Base-by-base conservation (phyloP, 768 basidiomycete genomes). In the Albatrellus ellisii region DNA sequence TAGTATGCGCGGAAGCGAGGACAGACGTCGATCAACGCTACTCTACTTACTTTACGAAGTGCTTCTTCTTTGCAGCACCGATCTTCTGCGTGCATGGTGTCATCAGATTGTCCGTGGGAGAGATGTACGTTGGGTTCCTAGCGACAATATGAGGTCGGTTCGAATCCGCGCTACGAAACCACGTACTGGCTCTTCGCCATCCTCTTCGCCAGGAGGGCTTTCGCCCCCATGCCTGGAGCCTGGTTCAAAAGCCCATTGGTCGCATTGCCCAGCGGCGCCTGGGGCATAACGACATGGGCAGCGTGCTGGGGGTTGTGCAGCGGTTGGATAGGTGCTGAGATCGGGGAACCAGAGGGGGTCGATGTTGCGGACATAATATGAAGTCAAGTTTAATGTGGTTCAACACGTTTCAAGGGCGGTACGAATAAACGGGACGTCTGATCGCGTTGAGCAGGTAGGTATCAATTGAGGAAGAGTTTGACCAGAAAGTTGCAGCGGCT, bases 31-130 rank as follows among this genome's bases (percentile, higher is more conserved):
- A 12, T 12, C 29, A 42, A 24, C 9, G 26, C 17, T 41, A 37
- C 3, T 28, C 33, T 11, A 25, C 66, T 27, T 49, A 94, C 94
- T 89, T 95, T 45, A 60, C 66, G 57, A 95, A 98, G 54, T 88
- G 89, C 62, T 89, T 88, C 71, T 94, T 91, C 72, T 77, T 92
- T 3, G 83, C 82, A 14, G 84, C 85, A 38, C 69, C 82, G 40
- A 98, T 72, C 61, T 97, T 98, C 62, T 91, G 83, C 5, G 91
- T 86, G 58, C 77, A 78, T 3, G 94, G 94, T 2, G 90, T 94
- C 70, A 97, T 77, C 61, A 98, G 69, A 57, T 84, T 87, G 60
- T 99, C 94, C 7, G 94, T 95, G 2, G 94, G 94, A 14, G 94
- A 97, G 54, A 92, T 68, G 56, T 75, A 89, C 26, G 75, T 76